These are phyloP conservation scores for Spiraea crenata DNA, from an alignment of 331 rosid species.

Conservation along the genomic window DNA sequence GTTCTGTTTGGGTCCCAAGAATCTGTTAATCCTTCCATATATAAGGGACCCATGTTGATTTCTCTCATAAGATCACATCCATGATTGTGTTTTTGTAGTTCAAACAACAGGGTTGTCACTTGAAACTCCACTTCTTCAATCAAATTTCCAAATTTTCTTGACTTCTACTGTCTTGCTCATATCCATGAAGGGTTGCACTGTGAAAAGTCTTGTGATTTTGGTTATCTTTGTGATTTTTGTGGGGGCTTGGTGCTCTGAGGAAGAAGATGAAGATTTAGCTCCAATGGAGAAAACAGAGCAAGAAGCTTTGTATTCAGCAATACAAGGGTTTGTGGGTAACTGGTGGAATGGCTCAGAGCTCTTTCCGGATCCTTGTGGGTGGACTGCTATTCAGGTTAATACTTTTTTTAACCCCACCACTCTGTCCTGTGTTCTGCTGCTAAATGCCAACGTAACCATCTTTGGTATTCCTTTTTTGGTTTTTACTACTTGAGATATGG, in stretches of 20 bases:
- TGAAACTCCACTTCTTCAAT: not conserved
- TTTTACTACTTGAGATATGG: not conserved
- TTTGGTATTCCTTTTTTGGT: conserved; percentile 1
- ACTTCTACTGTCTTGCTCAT: not conserved
- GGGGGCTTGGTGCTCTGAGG: conserved; percentile 47
- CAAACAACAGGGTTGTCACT: not conserved
- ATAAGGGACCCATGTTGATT: conserved; percentile 24
- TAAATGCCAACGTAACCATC: not conserved
- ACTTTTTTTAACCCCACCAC: not conserved
- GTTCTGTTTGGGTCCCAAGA: conserved; percentile 34
- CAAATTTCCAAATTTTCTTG: conserved; percentile 4
- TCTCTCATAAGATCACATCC: conserved; percentile 24
- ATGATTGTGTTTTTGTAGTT: conserved; percentile 3
- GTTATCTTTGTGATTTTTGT: conserved; percentile 34
- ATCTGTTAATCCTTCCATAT: conserved; percentile 17
- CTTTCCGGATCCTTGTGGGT: conserved; percentile 99
- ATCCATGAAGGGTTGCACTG: conserved; percentile 33
- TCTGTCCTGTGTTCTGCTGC: not conserved
- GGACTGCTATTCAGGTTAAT: conserved; percentile 89
- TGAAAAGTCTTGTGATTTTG: conserved; percentile 21
- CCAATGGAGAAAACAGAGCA: conserved; percentile 82
- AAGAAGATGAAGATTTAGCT: conserved; percentile 41
- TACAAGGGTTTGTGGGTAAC: conserved; percentile 96
- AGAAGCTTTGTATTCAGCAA: conserved; percentile 63
- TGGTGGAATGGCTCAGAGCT: conserved; percentile 97